These are phyloP conservation scores for Epichloe gansuensis DNA, from an alignment of 2,329 filamentous ascomycete species.

Conservation along the genomic window DNA sequence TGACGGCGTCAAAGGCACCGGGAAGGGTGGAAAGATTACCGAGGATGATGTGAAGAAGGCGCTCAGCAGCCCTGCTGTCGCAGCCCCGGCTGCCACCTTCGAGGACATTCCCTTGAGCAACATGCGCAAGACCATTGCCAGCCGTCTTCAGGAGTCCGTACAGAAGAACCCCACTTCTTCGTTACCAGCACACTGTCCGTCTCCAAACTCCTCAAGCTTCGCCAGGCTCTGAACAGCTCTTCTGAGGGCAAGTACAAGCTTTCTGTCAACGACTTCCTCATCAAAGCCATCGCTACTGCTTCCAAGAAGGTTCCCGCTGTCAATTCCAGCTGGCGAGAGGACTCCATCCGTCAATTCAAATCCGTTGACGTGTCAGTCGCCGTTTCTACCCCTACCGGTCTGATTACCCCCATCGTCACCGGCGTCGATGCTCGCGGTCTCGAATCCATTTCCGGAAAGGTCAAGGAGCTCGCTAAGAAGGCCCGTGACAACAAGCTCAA, in stretches of 20 bases:
- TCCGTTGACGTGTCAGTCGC: slow-evolving; percentile 91
- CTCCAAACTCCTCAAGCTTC: slow-evolving; percentile 89
- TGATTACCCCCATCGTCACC: slow-evolving; percentile 96
- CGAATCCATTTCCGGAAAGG: slow-evolving; percentile 70
- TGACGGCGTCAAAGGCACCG: slow-evolving; percentile 72
- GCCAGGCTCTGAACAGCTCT: slow-evolving; percentile 79
- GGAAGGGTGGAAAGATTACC: slow-evolving; percentile 75
- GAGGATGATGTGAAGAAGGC: slow-evolving; percentile 90
- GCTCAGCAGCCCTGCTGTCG: slow-evolving; percentile 42
- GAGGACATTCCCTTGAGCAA: slow-evolving; percentile 74
- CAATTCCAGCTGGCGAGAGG: slow-evolving; percentile 91
- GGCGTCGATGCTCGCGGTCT: slow-evolving; percentile 79
- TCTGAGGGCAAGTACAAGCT: slow-evolving; percentile 95
- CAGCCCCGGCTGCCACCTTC: slow-evolving; percentile 53
- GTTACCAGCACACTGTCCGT: slow-evolving; percentile 87
- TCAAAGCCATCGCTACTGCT: slow-evolving; percentile 86
- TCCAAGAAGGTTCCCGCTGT: slow-evolving; percentile 88
- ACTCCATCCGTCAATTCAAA: slow-evolving; percentile 85
- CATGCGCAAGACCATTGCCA: slow-evolving; percentile 98
- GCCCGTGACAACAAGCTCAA: slow-evolving; percentile 96
- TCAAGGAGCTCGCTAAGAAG: slow-evolving; percentile 96
- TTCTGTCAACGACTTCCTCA: slow-evolving; percentile 98
- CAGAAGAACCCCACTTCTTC: slow-evolving; percentile 96
- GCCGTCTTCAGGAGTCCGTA: slow-evolving; percentile 75
- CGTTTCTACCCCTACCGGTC: slow-evolving; percentile 80